A percentile compares a stretch with the other conserved stretches of the same genome.
Evolutionary conservation across 768 basidiomycete species (phyloP).

Genomic region (Vishniacozyma victoriae): DNA sequence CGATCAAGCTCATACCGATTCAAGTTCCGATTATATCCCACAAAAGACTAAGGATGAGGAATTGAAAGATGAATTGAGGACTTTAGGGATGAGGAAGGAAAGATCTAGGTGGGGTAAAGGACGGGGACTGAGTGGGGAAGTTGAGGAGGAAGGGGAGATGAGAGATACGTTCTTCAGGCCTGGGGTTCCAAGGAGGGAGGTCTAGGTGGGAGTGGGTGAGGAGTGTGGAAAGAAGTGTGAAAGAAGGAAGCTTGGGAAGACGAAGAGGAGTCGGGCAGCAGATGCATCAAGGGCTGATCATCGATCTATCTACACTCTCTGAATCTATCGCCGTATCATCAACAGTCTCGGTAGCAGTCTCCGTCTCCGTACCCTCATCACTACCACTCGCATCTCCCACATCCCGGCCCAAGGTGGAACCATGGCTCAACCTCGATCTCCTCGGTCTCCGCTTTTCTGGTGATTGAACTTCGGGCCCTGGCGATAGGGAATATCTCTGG

Average conservation of each 20-base stretch:
- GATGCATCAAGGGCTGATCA: too few species aligned
- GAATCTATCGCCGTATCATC: too few species aligned
- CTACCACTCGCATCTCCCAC: too few species aligned
- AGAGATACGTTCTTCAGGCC: slow-evolving; percentile 31
- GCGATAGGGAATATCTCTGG: too few species aligned
- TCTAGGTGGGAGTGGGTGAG: neutral
- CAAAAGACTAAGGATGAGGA: neutral
- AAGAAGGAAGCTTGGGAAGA: slow-evolving; percentile 12
- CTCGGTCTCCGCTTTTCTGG: too few species aligned
- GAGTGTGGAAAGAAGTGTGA: slow-evolving; percentile 49
- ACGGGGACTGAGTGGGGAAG: slow-evolving; percentile 25
- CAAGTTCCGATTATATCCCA: too few species aligned
- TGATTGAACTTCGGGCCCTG: too few species aligned
- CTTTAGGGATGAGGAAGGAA: slow-evolving; percentile 6
- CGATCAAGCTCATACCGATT: neutral
- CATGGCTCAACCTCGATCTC: too few species aligned
- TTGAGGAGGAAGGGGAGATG: slow-evolving; percentile 31
- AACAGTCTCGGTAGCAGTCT: too few species aligned
- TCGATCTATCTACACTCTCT: slow-evolving; percentile 43
- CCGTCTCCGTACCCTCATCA: too few species aligned
- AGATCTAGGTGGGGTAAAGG: slow-evolving; percentile 25
- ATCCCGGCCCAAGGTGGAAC: too few species aligned
- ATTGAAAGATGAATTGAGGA: slow-evolving; percentile 9
- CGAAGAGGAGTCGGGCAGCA: neutral
- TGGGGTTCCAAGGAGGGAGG: slow-evolving; percentile 21